These are phyloP conservation scores for Mycena venus DNA, from an alignment of 768 basidiomycete species.

Conservation along the genomic window DNA sequence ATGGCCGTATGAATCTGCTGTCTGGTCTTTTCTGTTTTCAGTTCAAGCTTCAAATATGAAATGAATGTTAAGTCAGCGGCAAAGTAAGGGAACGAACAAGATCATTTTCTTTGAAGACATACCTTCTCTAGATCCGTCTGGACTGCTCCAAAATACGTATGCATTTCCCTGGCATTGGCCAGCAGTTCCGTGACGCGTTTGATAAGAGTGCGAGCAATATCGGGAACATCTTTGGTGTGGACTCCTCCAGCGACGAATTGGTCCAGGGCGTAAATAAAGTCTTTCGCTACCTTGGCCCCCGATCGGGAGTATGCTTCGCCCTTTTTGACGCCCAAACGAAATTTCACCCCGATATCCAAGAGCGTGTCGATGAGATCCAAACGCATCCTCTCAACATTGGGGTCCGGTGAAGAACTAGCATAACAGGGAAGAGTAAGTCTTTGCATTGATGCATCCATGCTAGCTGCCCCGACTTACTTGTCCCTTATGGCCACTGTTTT, in stretches of 20 bases:
- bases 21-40: slow-evolving; percentile 4
- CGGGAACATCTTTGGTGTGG: slow-evolving; percentile 2
- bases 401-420: slow-evolving; percentile 7
- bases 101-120: too few species aligned
- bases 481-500: slow-evolving; percentile 7
- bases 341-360: background rate
- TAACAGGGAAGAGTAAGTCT: background rate
- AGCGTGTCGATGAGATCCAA: slow-evolving; percentile 8
- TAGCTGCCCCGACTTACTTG: slow-evolving; percentile 6
- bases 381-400: background rate
- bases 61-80: background rate
- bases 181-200: slow-evolving; percentile 6
- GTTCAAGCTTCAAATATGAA: background rate
- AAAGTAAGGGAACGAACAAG: background rate
- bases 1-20: slow-evolving; percentile 1
- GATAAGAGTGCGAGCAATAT: slow-evolving; percentile 2
- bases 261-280: background rate
- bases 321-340: slow-evolving; percentile 1
- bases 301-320: slow-evolving; percentile 5
- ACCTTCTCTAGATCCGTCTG: slow-evolving; percentile 10
- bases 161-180: slow-evolving; percentile 9
- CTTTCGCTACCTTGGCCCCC: slow-evolving; percentile 14
- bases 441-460: background rate
- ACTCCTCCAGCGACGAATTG: background rate
- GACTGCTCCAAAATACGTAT: background rate